Evolutionary conservation across 257 asterid species (phyloP), one percentile per base, ranked within the genome.

Genomic region (Fraxinus americana): DNA sequence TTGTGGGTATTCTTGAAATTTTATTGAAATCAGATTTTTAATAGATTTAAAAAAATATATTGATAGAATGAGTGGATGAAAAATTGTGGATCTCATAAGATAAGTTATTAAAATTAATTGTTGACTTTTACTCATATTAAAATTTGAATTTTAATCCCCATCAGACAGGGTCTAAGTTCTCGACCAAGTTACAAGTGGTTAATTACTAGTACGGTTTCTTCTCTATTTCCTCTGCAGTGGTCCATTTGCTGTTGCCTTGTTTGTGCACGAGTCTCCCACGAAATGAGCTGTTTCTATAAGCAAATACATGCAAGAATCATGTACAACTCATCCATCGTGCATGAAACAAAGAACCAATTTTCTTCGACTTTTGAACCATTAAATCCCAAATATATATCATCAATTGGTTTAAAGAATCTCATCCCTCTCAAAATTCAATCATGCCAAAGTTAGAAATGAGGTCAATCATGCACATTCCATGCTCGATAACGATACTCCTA

Each of bases 301-400:
- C 59, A 48, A 48, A 77, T 48, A 30, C 90, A 87, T 76, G 87
- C 87, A 77, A 80, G 75, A 76, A 70, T 68, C 85, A 45, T 87
- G 89, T 52, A 72, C 65, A 75, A 57, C 74, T 75, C 88, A 85
- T 80, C 57, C 85, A 59, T 52, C 67, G 29, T 10, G 79, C 87
- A 83, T 85, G 89, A 78, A 73, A 36, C 34, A 69, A 23, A 70
- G 5, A 63, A 73, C 72, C 10, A 72, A 0, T 57, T 69, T 23
- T 70, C 39, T 27, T 12, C 72, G 0, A 23, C 17, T 19, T 57
- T 57, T n/a, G 25, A 57, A 5, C 66, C 66, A 5, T 57, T 19
- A 57, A 21, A 30, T 45, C 50, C 39, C 32, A 21, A 70, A 5
- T 19, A 29, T 5, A 11, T n/a, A 57, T 17, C 25, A 13, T 65